Evolutionary conservation across 495 filamentous ascomycete species (phyloP), one percentile per base, ranked within the genome.

Genomic region (Lophium mytilinum): DNA sequence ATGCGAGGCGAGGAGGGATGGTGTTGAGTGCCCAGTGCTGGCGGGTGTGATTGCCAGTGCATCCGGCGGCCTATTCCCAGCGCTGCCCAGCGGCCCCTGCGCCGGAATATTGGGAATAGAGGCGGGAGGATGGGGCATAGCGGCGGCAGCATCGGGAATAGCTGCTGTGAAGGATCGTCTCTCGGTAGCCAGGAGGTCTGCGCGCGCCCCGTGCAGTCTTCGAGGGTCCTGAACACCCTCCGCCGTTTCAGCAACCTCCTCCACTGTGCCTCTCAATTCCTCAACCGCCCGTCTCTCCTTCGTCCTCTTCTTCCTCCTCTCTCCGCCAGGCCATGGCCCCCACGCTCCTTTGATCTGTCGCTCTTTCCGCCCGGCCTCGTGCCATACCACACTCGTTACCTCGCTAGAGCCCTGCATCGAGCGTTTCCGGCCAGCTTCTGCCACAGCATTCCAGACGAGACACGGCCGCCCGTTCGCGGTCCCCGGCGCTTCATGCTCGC

Each of bases 311-410:
- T 53, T 43, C 49, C 53, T 18, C 56, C 47, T 30, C 51, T 21
- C 56, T 40, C 19, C 36, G 15, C 40, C 58, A 55, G 62, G 58
- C 57, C 43, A 51, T 49, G 62, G 61, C 58, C 62, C 58, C 37
- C 61, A 37, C 62, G 36, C 37, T 65, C 62, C 45, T 65, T 65
- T 65, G 53, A 58, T 52, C 36, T 14, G 58, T 65, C 60, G 57
- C 58, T 58, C 48, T 52, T 37, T 41, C 50, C 47, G 42, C 45
- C 56, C 46, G 58, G 55, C 58, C 54, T 55, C 40, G 15, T 33
- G 43, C 46, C 42, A 43, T 21, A 10, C 41, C 37, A 60, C 62
- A 53, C 47, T 65, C 62, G 19, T 61, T 60, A 18, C 36, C 1
- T 9, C 30, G 8, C 17, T 50, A 15, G 41, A 24, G 33, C 12